Conservation (phyloP, 2,329 filamentous ascomycete genomes). For the Penicillium sp. region DNA sequence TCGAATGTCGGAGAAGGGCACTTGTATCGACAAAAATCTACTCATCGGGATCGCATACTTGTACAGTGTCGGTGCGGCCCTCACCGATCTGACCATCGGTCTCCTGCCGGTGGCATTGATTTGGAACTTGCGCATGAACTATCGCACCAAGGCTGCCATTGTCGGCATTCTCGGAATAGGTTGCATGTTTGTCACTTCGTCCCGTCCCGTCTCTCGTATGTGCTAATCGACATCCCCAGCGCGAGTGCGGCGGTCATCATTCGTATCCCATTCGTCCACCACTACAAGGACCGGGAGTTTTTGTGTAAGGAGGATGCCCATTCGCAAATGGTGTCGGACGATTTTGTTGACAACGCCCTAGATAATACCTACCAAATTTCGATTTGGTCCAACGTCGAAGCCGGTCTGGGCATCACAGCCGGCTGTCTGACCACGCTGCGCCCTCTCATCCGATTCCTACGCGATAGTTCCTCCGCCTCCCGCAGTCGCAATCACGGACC, state of each 20-base stretch:
- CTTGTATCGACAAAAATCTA: constrained; percentile 44
- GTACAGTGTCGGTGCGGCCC: constrained; percentile 47
- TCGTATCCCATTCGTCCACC: constrained; percentile 22
- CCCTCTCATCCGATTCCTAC: constrained; percentile 43
- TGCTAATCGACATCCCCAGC: constrained; percentile 12
- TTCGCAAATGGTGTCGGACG: not conserved
- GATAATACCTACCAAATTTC: constrained; percentile 46
- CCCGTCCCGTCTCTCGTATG: constrained; percentile 2
- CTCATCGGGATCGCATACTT: constrained; percentile 54
- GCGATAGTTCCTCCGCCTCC: constrained; percentile 22
- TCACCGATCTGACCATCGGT: constrained; percentile 53
- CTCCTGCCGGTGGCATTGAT: constrained; percentile 55
- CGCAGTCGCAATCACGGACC: constrained; percentile 16
- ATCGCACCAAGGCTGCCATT: constrained; percentile 51
- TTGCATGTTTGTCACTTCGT: constrained; percentile 39
- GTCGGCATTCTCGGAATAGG: constrained; percentile 55
- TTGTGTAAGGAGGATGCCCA: constrained; percentile 19
- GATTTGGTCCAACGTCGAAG: constrained; percentile 37
- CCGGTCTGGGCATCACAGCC: constrained; percentile 39
- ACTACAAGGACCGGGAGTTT: constrained; percentile 23
- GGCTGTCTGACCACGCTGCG: constrained; percentile 40
- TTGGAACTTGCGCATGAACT: constrained; percentile 55
- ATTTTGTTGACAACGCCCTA: constrained; percentile 5
- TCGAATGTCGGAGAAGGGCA: constrained; percentile 27
- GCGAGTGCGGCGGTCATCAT: constrained; percentile 29